These are phyloP conservation scores for Thalassiosira livingstoniorum DNA, from an alignment of 352 stramenopile species.

Conservation along the genomic window DNA sequence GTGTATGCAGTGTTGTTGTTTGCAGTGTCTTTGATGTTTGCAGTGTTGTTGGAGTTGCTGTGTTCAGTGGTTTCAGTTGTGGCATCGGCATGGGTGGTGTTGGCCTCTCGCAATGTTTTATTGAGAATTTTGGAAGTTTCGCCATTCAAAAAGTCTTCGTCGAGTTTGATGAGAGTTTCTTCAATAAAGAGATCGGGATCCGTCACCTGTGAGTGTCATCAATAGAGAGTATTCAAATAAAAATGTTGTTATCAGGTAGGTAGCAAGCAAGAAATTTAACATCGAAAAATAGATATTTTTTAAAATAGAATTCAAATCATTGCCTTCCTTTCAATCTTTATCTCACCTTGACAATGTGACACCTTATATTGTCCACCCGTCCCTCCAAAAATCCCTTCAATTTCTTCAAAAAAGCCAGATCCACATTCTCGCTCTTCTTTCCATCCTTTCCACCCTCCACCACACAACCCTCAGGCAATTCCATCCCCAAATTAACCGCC, in stretches of 20 bases:
- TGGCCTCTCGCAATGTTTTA: constrained; percentile 60
- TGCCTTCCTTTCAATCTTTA: no score
- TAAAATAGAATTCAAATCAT: no score
- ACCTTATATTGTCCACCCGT: constrained; percentile 69
- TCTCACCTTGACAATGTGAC: constrained; percentile 79
- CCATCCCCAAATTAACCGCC: constrained; percentile 60
- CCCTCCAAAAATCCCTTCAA: constrained; percentile 67
- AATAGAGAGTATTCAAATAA: no score
- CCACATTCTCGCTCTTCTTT: background rate
- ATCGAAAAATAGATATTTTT: no score
- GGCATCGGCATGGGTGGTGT: constrained; percentile 45
- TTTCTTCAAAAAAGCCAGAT: constrained; percentile 53
- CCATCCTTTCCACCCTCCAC: background rate
- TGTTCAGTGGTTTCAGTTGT: no score
- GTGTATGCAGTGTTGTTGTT: no score
- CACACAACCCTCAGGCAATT: background rate
- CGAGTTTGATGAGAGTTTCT: constrained; percentile 64
- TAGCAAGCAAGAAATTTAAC: no score
- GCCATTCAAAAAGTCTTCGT: constrained; percentile 46
- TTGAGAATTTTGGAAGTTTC: constrained; percentile 42
- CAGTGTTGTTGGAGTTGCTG: no score
- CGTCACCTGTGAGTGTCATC: no score
- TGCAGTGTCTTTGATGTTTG: no score
- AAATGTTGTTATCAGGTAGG: no score
- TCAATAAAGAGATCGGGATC: constrained; percentile 73